Evolutionary conservation across 192 early-diverging fungal genomes (phyloP), one percentile per base, ranked within the genome.

Genomic region (Radiomyces spectabilis): DNA sequence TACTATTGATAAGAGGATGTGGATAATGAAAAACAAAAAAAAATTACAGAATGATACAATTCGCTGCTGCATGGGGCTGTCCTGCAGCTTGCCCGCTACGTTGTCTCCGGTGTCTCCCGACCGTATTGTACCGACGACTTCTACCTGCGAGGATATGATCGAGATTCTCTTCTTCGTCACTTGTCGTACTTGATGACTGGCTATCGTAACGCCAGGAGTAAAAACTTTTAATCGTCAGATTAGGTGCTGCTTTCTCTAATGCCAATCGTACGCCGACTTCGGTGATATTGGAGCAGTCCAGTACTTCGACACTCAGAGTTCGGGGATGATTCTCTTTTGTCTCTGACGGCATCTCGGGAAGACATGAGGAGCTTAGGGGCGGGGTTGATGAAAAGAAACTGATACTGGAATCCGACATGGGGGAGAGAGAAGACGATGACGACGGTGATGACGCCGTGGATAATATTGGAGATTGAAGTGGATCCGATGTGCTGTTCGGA

Each of bases 241-340:
- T 31, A 10, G 72, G 53, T 32, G 57, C 51, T 12, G 65, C 65
- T 16, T 60, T 70, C 10, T 42, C 51, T 13, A 69, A 63, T 0
- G 75, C 71, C 0, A 46, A 47, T 13, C 62, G 62, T 24, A 79
- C 68, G 2, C 76, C 76, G 9, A 52, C 54, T 18, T 73, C 68
- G 0, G 76, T 71, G 16, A 79, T 71, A 41, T 75, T 72, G 8
- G 61, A 48, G 45, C 76, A 79, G 33, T 79, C 76, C 45, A 75
- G 61, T 10, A 79, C 71, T 31, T 79, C 73, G 0, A 79, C 41
- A 10, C 51, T 64, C 2, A 59, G 41, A 8, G 27, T 12, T 21
- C 55, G 27, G n/a, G 34, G 41, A 43, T 24, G 16, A 16, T 16
- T 8, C 21, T 42, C 32, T 29, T 41, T n/a, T n/a, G n/a, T n/a